Percentiles rank a stretch among this genome's conserved stretches.
Evolutionary conservation across 805 yeast species (phyloP).

Genomic region (Debaryomyces castellii): DNA sequence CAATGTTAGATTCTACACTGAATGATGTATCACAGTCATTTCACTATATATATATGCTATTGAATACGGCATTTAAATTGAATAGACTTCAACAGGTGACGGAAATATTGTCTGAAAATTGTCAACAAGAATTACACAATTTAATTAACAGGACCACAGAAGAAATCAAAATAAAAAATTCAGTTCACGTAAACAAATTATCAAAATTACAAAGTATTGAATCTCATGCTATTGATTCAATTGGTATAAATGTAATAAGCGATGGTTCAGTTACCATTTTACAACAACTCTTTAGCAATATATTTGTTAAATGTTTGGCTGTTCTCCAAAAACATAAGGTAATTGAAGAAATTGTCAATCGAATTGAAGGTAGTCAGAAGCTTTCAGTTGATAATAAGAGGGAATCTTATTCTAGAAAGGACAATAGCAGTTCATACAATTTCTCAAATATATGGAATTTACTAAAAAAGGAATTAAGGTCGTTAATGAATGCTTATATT

Average conservation of each 20-base stretch:
- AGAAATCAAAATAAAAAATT: constrained; percentile 60
- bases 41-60: constrained; percentile 50
- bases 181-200: constrained; percentile 29
- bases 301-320: constrained; percentile 62
- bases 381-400: neutral
- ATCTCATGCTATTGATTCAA: constrained; percentile 15
- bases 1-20: constrained; percentile 29
- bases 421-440: constrained; percentile 8
- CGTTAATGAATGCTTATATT: constrained; percentile 33
- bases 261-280: constrained; percentile 56
- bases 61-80: constrained; percentile 58
- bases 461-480: constrained; percentile 31
- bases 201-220: constrained; percentile 32
- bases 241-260: constrained; percentile 32
- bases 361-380: constrained; percentile 16
- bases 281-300: constrained; percentile 66
- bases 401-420: neutral
- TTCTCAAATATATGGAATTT: constrained; percentile 30
- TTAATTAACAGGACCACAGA: constrained; percentile 62
- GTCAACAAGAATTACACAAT: constrained; percentile 61
- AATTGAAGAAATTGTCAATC: constrained; percentile 53
- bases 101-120: constrained; percentile 51
- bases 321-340: constrained; percentile 72
- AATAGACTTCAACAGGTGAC: constrained; percentile 61
- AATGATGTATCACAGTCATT: constrained; percentile 43